Conservation (phyloP, 169 alveolate species). For the Neospora caninum region DNA sequence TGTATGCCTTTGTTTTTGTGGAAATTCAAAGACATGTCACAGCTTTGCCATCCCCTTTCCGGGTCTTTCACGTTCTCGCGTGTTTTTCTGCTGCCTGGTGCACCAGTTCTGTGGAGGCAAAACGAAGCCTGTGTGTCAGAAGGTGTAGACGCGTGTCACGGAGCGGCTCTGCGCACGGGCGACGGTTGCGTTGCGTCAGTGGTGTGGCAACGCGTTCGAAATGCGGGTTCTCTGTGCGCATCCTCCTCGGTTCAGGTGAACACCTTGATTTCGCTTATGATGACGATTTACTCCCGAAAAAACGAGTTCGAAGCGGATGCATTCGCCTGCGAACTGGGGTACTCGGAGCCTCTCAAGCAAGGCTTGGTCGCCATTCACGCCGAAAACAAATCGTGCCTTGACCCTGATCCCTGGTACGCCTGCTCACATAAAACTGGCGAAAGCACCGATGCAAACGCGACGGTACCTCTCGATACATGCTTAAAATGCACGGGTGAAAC, state of each 20-base stretch:
- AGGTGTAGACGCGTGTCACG: no score
- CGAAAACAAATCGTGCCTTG: slow-evolving; percentile 77
- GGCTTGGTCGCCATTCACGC: slow-evolving; percentile 79
- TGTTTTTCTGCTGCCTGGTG: no score
- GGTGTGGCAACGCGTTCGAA: no score
- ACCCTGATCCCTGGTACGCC: slow-evolving; percentile 77
- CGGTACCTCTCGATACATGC: neutral
- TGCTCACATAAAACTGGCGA: neutral
- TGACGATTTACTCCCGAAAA: slow-evolving; percentile 74
- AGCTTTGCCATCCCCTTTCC: no score
- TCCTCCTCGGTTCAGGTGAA: slow-evolving; percentile 41
- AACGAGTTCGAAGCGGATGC: slow-evolving; percentile 87
- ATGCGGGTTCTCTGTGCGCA: no score
- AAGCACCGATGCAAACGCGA: neutral
- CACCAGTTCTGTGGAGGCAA: no score
- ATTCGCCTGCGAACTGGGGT: slow-evolving; percentile 82
- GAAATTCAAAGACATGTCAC: no score
- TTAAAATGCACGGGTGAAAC: neutral
- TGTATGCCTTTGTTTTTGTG: no score
- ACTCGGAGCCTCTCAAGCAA: slow-evolving; percentile 75
- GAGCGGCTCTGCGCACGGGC: no score
- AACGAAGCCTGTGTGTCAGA: no score
- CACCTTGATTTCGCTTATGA: slow-evolving; percentile 69
- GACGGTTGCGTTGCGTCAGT: no score
- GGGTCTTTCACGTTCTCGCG: no score